These are phyloP conservation scores for Sclerotinia subarctica DNA, from an alignment of 2,329 filamentous ascomycete genomes.

Conservation along the genomic window DNA sequence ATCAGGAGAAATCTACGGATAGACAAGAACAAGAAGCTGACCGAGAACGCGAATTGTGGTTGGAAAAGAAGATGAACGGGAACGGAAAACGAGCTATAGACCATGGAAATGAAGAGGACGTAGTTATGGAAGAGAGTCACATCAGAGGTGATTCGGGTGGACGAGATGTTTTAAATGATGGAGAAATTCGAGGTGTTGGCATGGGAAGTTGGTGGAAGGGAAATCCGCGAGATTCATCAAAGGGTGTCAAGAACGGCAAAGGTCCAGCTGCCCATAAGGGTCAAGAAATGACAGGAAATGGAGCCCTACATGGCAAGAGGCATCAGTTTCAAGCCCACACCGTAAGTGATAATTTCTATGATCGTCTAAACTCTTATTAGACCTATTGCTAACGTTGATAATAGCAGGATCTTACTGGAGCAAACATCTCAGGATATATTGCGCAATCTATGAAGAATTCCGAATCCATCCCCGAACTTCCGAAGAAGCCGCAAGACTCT, in stretches of 20 bases:
- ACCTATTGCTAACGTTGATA: neutral
- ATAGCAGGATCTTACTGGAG: neutral
- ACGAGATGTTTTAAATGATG: slow-evolving; percentile 6
- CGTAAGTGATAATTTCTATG: neutral
- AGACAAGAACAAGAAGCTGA: slow-evolving; percentile 23
- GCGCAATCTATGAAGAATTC: neutral
- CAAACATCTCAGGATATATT: neutral
- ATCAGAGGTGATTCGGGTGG: slow-evolving; percentile 23
- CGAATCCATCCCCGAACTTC: neutral
- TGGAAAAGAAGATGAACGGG: slow-evolving; percentile 22
- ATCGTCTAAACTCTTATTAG: neutral
- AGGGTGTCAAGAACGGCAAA: neutral
- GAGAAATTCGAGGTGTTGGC: slow-evolving; percentile 30
- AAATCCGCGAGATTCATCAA: neutral
- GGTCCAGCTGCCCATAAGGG: neutral
- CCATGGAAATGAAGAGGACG: slow-evolving; percentile 7
- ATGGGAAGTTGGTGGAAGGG: slow-evolving; percentile 33
- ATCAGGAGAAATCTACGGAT: slow-evolving; percentile 27
- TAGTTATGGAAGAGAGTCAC: slow-evolving; percentile 26
- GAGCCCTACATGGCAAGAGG: neutral
- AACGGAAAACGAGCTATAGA: slow-evolving; percentile 17
- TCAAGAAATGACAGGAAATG: neutral
- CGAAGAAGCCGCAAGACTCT: neutral
- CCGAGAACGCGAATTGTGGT: slow-evolving; percentile 6
- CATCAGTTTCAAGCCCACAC: neutral